Evolutionary conservation across 257 asterid species (phyloP).

Genomic region (Verbascum thapsus): DNA sequence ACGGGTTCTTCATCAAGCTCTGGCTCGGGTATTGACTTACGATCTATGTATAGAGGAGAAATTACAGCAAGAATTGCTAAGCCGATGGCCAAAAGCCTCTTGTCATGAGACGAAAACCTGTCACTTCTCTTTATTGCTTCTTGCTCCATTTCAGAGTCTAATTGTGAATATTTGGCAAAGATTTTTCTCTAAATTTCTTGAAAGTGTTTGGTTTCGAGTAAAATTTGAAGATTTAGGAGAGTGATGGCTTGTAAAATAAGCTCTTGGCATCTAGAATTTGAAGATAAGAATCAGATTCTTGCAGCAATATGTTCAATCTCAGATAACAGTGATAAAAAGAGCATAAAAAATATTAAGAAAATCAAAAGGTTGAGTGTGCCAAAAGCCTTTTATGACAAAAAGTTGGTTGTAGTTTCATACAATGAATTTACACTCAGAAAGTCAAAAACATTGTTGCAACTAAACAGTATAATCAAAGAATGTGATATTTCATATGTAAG

Average conservation of each 20-base stretch:
- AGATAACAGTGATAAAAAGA: no score
- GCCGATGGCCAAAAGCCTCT: slow-evolving; percentile 49
- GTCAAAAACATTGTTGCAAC: slow-evolving; percentile 19
- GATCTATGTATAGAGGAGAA: slow-evolving; percentile 59
- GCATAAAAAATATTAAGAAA: no score
- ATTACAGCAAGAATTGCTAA: slow-evolving; percentile 48
- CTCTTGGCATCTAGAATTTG: slow-evolving; percentile 23
- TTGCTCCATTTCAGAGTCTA: slow-evolving; percentile 43
- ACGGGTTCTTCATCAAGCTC: slow-evolving; percentile 45
- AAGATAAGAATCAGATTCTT: slow-evolving; percentile 54
- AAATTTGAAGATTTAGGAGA: background rate
- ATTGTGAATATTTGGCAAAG: slow-evolving; percentile 6
- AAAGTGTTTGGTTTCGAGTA: no score
- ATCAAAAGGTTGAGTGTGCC: background rate
- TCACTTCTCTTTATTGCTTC: slow-evolving; percentile 35
- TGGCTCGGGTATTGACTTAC: slow-evolving; percentile 35
- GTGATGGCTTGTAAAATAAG: no score
- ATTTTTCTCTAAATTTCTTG: no score
- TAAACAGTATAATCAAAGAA: slow-evolving; percentile 17
- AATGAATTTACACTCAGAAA: slow-evolving; percentile 30
- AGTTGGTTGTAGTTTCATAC: no score
- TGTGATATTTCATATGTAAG: slow-evolving; percentile 3
- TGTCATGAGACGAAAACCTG: slow-evolving; percentile 45
- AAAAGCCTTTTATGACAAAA: no score
- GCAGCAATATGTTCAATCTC: slow-evolving; percentile 33